phyloP scores from a whole-genome alignment of 768 basidiomycete genomes.

The Auricularia sp. region DNA sequence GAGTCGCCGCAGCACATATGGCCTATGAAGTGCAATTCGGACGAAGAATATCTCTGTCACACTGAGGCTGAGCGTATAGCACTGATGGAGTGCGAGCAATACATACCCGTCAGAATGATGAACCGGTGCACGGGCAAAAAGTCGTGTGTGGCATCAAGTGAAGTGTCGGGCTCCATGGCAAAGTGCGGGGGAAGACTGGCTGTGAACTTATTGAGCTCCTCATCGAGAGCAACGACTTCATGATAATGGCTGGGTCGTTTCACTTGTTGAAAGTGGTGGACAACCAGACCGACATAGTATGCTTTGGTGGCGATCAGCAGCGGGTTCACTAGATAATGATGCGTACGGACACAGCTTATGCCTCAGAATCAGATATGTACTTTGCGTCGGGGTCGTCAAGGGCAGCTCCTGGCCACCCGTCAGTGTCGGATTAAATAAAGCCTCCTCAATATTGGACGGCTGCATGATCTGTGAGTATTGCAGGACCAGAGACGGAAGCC shows the following conservation, averaged over 20 bases:
- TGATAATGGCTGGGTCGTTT: constrained; percentile 68
- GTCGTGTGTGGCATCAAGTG: constrained; percentile 53
- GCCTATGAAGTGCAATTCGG: constrained; percentile 74
- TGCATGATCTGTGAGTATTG: neutral
- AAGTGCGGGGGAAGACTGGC: constrained; percentile 70
- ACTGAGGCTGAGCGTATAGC: neutral
- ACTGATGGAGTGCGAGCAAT: neutral
- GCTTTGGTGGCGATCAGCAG: neutral
- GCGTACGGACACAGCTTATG: neutral
- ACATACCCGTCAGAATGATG: constrained; percentile 35
- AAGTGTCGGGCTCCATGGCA: constrained; percentile 63
- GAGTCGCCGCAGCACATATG: constrained; percentile 74
- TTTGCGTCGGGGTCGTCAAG: constrained; percentile 1
- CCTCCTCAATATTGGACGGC: neutral
- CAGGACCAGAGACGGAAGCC: neutral
- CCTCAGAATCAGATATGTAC: neutral
- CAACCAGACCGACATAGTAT: constrained; percentile 64
- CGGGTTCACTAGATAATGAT: neutral
- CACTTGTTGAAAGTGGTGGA: constrained; percentile 88
- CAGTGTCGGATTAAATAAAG: neutral
- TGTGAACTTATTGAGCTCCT: constrained; percentile 72
- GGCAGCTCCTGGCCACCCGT: neutral
- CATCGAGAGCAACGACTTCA: constrained; percentile 74
- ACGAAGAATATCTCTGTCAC: constrained; percentile 73
- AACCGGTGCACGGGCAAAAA: constrained; percentile 80